phyloP scores from a whole-genome alignment of 768 basidiomycete species.

The Pisolithus sp. region DNA sequence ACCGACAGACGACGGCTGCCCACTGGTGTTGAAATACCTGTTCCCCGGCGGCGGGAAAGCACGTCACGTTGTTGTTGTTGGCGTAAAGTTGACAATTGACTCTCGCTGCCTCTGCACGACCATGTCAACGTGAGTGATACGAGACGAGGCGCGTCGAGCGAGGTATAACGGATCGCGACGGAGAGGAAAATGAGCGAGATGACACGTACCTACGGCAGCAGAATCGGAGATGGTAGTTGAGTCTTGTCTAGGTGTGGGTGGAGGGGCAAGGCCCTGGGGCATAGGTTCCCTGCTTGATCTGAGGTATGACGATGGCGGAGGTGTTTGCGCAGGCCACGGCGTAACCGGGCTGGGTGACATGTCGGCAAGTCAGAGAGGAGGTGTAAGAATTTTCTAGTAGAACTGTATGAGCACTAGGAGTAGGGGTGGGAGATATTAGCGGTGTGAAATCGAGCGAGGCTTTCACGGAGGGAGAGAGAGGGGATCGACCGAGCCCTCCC shows the following conservation, averaged over 20 bases:
- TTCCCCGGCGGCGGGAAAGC: conserved; percentile 57
- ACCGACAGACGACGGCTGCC: conserved; percentile 77
- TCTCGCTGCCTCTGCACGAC: conserved; percentile 32
- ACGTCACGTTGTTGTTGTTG: conserved; percentile 70
- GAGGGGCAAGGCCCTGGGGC: conserved; percentile 26
- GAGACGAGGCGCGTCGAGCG: conserved; percentile 3
- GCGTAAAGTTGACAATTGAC: conserved; percentile 46
- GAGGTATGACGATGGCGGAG: conserved; percentile 21
- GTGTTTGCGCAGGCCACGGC: conserved; percentile 43
- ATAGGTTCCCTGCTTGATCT: conserved; percentile 28
- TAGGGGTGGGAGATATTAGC: conserved; percentile 24
- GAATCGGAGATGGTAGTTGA: conserved; percentile 20
- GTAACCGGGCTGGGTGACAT: conserved; percentile 34
- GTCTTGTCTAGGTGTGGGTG: conserved; percentile 17
- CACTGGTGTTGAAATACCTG: conserved; percentile 66
- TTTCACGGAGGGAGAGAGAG: conserved; percentile 23
- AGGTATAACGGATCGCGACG: conserved; percentile 3
- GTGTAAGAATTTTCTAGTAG: conserved; percentile 15
- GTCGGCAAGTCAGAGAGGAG: conserved; percentile 18
- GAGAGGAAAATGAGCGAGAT: background rate
- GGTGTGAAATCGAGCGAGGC: conserved; percentile 4
- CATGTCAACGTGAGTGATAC: conserved; percentile 4
- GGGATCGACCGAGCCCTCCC: background rate
- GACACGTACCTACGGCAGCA: conserved; percentile 20
- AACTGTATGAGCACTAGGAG: conserved; percentile 15